Conservation (phyloP, 2,329 filamentous ascomycete genomes). For the Phaeosphaeria sp. region DNA sequence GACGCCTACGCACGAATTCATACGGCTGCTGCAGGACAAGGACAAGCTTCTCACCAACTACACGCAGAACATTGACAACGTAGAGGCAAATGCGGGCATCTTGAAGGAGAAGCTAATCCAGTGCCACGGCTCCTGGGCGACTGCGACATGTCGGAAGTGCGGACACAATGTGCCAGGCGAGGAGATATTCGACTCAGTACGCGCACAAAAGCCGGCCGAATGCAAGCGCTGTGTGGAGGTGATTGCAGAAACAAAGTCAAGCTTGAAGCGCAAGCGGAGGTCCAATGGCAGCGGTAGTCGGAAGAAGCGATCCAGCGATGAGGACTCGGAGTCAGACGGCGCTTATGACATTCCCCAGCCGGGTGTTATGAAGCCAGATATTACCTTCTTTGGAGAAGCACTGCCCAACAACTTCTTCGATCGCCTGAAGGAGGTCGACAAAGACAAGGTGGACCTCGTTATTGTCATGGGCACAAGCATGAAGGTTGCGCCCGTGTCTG, state of each 20-base stretch:
- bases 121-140: constrained; percentile 95
- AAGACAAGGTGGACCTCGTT: constrained; percentile 81
- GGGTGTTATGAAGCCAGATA: constrained; percentile 94
- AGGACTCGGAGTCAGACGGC: constrained; percentile 63
- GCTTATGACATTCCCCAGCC: constrained; percentile 70
- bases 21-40: constrained; percentile 84
- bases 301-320: constrained; percentile 59
- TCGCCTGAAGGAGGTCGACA: constrained; percentile 81
- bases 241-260: constrained; percentile 56
- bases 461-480: constrained; percentile 96
- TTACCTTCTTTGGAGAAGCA: constrained; percentile 95
- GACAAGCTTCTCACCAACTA: constrained; percentile 94
- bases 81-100: constrained; percentile 87
- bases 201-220: constrained; percentile 74
- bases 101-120: constrained; percentile 83
- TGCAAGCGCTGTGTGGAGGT: constrained; percentile 73
- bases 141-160: constrained; percentile 87
- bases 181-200: constrained; percentile 79
- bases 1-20: constrained; percentile 94
- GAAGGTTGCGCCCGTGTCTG: constrained; percentile 93
- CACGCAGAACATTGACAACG: constrained; percentile 98
- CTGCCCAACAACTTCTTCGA: constrained; percentile 83
- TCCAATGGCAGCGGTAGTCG: constrained; percentile 52
- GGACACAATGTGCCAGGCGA: constrained; percentile 75
- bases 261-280: constrained; percentile 60